A percentile compares a stretch with the other conserved stretches of the same genome.
Evolutionary conservation across 805 yeast genomes (phyloP).

Genomic region (Kazachstania viticola): DNA sequence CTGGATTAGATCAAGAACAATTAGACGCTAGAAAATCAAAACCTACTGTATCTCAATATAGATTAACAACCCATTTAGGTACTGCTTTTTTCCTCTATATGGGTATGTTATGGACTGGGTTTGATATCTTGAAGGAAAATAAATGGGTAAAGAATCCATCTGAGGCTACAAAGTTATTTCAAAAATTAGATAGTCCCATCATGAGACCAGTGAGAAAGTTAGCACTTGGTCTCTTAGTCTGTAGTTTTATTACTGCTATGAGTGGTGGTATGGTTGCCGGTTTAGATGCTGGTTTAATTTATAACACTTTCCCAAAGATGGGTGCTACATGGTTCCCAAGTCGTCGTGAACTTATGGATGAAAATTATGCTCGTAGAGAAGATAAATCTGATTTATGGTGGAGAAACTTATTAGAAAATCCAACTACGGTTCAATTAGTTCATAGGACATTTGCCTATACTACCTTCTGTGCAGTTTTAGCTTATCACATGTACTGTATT

Average conservation of each 20-base stretch:
- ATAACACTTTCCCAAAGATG: constrained; percentile 95
- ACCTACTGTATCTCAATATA: constrained; percentile 95
- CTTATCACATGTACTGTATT: constrained; percentile 56
- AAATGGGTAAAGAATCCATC: constrained; percentile 57
- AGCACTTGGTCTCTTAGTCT: constrained; percentile 45
- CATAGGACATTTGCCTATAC: constrained; percentile 80
- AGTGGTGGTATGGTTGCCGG: constrained; percentile 98
- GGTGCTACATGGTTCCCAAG: constrained; percentile 76
- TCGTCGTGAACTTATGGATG: constrained; percentile 64
- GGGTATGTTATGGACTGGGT: constrained; percentile 85
- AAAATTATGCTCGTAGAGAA: constrained; percentile 51
- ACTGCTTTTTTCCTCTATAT: constrained; percentile 82
- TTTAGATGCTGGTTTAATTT: constrained; percentile 91
- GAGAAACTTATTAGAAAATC: constrained; percentile 92
- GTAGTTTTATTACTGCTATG: constrained; percentile 86
- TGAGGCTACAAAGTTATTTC: constrained; percentile 40
- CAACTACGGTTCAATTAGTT: constrained; percentile 85
- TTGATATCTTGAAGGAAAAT: constrained; percentile 67
- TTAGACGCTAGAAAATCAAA: constrained; percentile 72
- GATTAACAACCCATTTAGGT: constrained; percentile 87
- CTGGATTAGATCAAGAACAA: constrained; percentile 78
- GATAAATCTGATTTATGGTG: constrained; percentile 71
- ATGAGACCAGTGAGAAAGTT: constrained; percentile 45
- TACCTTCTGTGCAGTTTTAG: constrained; percentile 63
- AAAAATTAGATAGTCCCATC: constrained; percentile 49